These are phyloP conservation scores for Ajuga chamaepitys DNA, from an alignment of 257 asterid species.

Conservation along the genomic window DNA sequence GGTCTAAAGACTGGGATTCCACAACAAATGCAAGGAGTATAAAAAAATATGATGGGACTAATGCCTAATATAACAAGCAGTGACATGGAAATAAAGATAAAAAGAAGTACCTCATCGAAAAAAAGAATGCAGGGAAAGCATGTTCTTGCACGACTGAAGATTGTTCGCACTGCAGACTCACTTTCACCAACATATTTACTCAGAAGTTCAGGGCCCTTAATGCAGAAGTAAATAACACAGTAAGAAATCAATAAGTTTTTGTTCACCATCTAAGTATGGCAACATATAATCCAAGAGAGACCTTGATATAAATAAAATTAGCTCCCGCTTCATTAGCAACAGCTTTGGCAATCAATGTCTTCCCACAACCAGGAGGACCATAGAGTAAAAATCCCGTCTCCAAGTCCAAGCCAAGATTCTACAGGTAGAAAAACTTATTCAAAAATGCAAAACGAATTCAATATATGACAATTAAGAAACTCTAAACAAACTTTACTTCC, in stretches of 20 bases:
- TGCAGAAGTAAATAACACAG: conserved; percentile 7
- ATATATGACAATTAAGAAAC: conserved; percentile 7
- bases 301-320: conserved; percentile 86
- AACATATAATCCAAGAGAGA: conserved; percentile 21
- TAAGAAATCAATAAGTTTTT: not conserved
- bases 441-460: too few relatives aligned
- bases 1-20: not conserved
- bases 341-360: conserved; percentile 92
- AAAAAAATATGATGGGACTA: not conserved
- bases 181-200: conserved; percentile 93
- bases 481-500: not conserved
- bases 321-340: conserved; percentile 94
- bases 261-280: not conserved
- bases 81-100: not conserved
- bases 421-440: conserved; percentile 17
- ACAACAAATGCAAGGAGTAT: not conserved
- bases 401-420: conserved; percentile 54
- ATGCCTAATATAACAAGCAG: not conserved
- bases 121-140: conserved; percentile 89
- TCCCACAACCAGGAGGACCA: conserved; percentile 99
- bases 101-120: conserved; percentile 85
- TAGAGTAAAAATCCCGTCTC: conserved; percentile 86
- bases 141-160: conserved; percentile 85
- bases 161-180: conserved; percentile 72
- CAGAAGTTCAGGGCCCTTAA: conserved; percentile 87